phyloP scores from a whole-genome alignment of 106 monocot genomes.

The Cymbidium sinense region DNA sequence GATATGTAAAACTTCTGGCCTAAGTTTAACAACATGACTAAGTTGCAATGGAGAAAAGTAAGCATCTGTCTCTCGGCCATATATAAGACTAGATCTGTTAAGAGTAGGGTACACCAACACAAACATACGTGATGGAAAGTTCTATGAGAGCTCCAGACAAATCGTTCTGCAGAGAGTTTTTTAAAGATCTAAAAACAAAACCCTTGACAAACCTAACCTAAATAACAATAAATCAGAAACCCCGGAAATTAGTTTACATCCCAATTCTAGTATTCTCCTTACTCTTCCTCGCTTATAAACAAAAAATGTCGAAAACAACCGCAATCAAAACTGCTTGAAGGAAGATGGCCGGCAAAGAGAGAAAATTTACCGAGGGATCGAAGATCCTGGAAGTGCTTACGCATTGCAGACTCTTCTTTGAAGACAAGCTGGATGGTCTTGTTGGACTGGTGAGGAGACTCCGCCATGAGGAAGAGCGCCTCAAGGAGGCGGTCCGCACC shows the following conservation, averaged over 20 bases:
- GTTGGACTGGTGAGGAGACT: slow-evolving; percentile 25
- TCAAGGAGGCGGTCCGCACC: slow-evolving; percentile 88
- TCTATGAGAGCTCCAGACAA: not conserved
- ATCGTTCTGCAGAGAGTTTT: not conserved
- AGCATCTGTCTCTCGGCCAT: not conserved
- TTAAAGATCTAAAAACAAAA: not conserved
- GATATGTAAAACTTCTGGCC: not conserved
- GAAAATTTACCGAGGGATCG: slow-evolving; percentile 47
- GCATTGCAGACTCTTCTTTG: slow-evolving; percentile 68
- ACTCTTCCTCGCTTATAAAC: not conserved
- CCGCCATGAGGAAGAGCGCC: slow-evolving; percentile 55
- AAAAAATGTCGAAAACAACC: not conserved
- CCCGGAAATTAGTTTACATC: not conserved
- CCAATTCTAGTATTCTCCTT: not conserved
- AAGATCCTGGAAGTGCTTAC: slow-evolving; percentile 73
- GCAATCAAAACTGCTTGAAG: not conserved
- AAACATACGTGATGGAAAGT: not conserved
- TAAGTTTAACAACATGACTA: not conserved
- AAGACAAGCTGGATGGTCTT: slow-evolving; percentile 35
- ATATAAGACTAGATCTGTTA: not conserved
- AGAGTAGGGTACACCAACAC: not conserved
- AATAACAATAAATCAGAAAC: not conserved
- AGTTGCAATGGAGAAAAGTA: not conserved
- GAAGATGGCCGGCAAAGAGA: not conserved
- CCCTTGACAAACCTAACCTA: not conserved